Conservation (phyloP, 441 rosid species). For the Populus hybrid region DNA sequence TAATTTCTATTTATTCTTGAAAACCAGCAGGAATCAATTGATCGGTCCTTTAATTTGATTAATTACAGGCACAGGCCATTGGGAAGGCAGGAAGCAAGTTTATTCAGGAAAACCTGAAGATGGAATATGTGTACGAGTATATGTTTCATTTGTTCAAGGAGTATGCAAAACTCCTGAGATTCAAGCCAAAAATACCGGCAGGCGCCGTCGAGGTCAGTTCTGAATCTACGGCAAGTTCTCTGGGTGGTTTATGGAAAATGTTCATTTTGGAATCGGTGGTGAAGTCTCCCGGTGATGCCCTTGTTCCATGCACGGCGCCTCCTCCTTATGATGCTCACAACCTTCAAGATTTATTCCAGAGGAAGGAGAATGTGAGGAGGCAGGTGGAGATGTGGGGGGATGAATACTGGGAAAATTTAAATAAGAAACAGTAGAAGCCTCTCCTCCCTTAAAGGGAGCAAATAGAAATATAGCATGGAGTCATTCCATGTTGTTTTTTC, state of each 20-base stretch:
- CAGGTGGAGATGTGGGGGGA: background rate
- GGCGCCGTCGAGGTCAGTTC: conserved; percentile 24
- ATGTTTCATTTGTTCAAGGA: conserved; percentile 62
- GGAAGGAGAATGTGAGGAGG: background rate
- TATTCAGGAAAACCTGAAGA: conserved; percentile 43
- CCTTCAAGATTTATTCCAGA: background rate
- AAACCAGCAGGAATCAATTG: background rate
- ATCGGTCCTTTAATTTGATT: background rate
- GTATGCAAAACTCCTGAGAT: conserved; percentile 22
- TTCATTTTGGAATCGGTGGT: conserved; percentile 51
- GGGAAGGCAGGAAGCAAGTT: conserved; percentile 56
- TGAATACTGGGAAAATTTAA: background rate
- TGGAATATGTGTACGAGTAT: conserved; percentile 59
- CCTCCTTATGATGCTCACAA: background rate
- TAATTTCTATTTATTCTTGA: background rate
- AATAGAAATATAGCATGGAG: background rate
- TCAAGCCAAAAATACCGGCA: conserved; percentile 48
- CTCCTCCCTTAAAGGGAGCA: background rate
- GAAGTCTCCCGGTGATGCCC: background rate
- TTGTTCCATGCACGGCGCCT: background rate
- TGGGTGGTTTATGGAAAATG: conserved; percentile 34
- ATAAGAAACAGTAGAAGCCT: background rate
- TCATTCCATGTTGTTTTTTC: background rate
- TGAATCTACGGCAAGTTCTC: conserved; percentile 43
- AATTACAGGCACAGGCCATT: conserved; percentile 54